A percentile compares a stretch with the other conserved stretches of the same genome.
These are phyloP conservation scores for Chrysoporthe austroafricana DNA, from an alignment of 2,329 filamentous ascomycete genomes.

Conservation along the genomic window DNA sequence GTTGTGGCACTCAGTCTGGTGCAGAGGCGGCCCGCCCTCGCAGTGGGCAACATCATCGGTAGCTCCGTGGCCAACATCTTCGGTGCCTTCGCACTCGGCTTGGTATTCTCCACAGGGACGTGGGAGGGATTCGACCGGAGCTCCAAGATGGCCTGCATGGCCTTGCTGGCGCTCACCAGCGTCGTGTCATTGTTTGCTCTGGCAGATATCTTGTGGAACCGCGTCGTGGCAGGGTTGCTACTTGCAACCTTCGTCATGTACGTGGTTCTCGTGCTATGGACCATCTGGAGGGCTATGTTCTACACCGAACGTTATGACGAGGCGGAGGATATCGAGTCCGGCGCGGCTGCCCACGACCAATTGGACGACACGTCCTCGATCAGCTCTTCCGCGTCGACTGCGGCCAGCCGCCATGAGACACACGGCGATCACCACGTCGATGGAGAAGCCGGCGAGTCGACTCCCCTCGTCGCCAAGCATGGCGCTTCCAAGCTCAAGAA, in stretches of 20 bases:
- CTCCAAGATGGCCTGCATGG: slow-evolving; percentile 49
- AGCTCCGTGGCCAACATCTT: slow-evolving; percentile 59
- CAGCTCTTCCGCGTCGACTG: slow-evolving; percentile 50
- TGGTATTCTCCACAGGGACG: slow-evolving; percentile 44
- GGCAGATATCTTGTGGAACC: slow-evolving; percentile 31
- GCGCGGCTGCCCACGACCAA: slow-evolving; percentile 33
- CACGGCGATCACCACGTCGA: slow-evolving; percentile 1
- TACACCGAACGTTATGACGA: slow-evolving; percentile 43
- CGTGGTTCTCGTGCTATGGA: slow-evolving; percentile 46
- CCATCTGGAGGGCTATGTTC: slow-evolving; percentile 49
- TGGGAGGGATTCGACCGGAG: slow-evolving; percentile 48
- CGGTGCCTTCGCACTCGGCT: slow-evolving; percentile 57
- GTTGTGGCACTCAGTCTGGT: slow-evolving; percentile 53
- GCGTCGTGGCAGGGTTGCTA: slow-evolving; percentile 42
- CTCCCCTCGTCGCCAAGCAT: slow-evolving; percentile 18
- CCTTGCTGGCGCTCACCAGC: slow-evolving; percentile 48
- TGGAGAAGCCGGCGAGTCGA: slow-evolving; percentile 22
- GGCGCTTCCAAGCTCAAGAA: slow-evolving; percentile 7
- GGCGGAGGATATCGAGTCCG: slow-evolving; percentile 35
- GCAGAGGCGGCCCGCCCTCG: slow-evolving; percentile 50
- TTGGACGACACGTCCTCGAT: slow-evolving; percentile 30
- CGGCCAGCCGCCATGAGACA: slow-evolving; percentile 34
- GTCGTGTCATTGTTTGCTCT: slow-evolving; percentile 41
- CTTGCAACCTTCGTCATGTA: slow-evolving; percentile 50
- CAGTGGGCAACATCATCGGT: slow-evolving; percentile 59